Evolutionary conservation across 208 protist species (phyloP), one percentile per base, ranked within the genome.

Genomic region (Trypanosomatidae sp.): DNA sequence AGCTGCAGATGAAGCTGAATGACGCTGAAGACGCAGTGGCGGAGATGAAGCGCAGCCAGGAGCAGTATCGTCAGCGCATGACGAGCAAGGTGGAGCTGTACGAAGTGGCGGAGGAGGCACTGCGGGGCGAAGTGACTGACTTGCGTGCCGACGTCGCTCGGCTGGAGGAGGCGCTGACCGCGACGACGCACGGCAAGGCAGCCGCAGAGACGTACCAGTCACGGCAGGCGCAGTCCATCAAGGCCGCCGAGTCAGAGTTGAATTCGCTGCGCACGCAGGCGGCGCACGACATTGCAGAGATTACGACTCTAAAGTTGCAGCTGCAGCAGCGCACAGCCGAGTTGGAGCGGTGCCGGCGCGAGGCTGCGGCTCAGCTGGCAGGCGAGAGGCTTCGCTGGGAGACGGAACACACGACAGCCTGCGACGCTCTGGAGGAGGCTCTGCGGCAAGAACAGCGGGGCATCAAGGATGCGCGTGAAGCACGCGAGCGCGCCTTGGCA

Each of bases 121-220:
- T 91, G 65, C 85, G 83, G 19, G 74, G 67, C 12, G 85, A 91
- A 69, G 77, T 86, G 44, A 69, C 69, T 6, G 83, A 88, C 62
- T 74, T 90, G 56, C 88, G 79, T 53, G 56, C 60, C 30, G 82
- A 87, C 28, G 62, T 85, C 25, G 66, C 76, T 13, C 52, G 58
- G 15, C 67, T 91, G 44, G 79, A 87, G 69, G 72, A 74, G 69
- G 68, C 71, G 52, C 76, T 91, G 8, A 64, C 74, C 13, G 53
- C 36, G 22, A 70, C 80, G 39, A 69, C 76, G 62, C 76, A 81
- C 10, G 73, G 77, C 30, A 73, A 69, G 52, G 71, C 73, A 10
- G 64, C 80, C 4, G 76, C 69, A 30, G 87, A 92, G 75, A 76
- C 65, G 13, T 59, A 64, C n/a, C 74, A 70, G 67, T 77, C 76